Conservation (phyloP, 2,329 filamentous ascomycete species). For the Aspergillus unguis region DNA sequence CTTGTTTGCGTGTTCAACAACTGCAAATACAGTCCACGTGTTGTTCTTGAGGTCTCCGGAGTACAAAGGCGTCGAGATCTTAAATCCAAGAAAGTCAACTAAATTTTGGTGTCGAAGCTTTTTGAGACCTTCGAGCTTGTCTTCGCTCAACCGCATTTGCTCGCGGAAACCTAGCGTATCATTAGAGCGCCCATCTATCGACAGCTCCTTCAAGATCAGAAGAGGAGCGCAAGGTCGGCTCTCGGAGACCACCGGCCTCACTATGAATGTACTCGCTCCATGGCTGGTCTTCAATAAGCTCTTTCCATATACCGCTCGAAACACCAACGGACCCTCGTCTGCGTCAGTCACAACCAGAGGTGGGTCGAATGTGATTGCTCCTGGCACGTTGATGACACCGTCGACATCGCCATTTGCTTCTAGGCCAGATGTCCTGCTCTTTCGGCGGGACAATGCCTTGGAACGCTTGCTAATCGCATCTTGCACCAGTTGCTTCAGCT, state of each 20-base stretch:
- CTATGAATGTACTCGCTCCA: constrained; percentile 63
- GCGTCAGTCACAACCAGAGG: constrained; percentile 57
- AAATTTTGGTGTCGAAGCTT: constrained; percentile 72
- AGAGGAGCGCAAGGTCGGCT: constrained; percentile 56
- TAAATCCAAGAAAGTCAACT: constrained; percentile 77
- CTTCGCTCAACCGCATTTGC: constrained; percentile 72
- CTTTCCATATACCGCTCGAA: constrained; percentile 69
- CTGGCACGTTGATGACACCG: constrained; percentile 32
- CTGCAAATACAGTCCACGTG: constrained; percentile 69
- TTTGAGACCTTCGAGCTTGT: constrained; percentile 71
- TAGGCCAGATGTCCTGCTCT: constrained; percentile 35
- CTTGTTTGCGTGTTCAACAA: constrained; percentile 75
- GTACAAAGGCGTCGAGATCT: constrained; percentile 58
- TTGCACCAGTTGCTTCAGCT: constrained; percentile 37
- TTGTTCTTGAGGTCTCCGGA: constrained; percentile 40
- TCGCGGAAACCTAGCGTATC: constrained; percentile 67
- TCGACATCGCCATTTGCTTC: constrained; percentile 30
- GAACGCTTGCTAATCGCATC: constrained; percentile 40
- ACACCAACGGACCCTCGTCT: constrained; percentile 62
- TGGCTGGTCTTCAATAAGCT: constrained; percentile 63
- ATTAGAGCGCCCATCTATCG: constrained; percentile 56
- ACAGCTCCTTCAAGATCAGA: constrained; percentile 71
- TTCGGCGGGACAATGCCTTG: constrained; percentile 38
- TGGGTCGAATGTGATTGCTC: constrained; percentile 42
- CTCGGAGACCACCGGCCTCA: constrained; percentile 62